These are phyloP conservation scores for Fusarium citri DNA, from an alignment of 2,329 filamentous ascomycete species.

Conservation along the genomic window DNA sequence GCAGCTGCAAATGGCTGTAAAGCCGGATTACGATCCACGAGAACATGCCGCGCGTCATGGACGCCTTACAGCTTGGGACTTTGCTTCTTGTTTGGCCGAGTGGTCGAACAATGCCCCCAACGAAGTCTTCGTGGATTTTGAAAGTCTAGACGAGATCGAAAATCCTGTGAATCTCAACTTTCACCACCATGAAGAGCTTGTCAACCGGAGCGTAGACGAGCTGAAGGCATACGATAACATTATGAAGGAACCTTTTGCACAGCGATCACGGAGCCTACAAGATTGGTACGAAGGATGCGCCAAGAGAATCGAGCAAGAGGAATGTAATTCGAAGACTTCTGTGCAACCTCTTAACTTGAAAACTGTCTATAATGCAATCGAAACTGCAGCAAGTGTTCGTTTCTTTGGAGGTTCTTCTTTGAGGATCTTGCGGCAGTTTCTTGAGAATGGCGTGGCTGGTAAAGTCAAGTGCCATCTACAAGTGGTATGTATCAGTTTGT, in stretches of 20 bases:
- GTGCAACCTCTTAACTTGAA: constrained; percentile 16
- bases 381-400: constrained; percentile 27
- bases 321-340: constrained; percentile 3
- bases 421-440: constrained; percentile 35
- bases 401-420: constrained; percentile 43
- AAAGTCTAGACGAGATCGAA: constrained; percentile 53
- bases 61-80: constrained; percentile 38
- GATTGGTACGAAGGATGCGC: constrained; percentile 38
- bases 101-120: constrained; percentile 36
- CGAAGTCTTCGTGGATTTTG: constrained; percentile 53
- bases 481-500: constrained; percentile 21
- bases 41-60: constrained; percentile 36
- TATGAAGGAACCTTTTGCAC: constrained; percentile 9
- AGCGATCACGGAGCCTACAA: constrained; percentile 19
- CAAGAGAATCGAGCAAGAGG: constrained; percentile 1
- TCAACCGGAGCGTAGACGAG: constrained; percentile 34
- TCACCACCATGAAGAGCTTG: constrained; percentile 44
- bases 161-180: constrained; percentile 63
- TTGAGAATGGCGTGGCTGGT: constrained; percentile 29
- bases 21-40: constrained; percentile 24
- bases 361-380: constrained; percentile 28
- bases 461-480: constrained; percentile 40
- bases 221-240: constrained; percentile 27
- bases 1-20: constrained; percentile 36
- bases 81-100: constrained; percentile 30